Percentiles rank a stretch among this genome's conserved stretches.
Evolutionary conservation across 371 early-diverging fungal genomes (phyloP).

Genomic region (Mucor racemosus): DNA sequence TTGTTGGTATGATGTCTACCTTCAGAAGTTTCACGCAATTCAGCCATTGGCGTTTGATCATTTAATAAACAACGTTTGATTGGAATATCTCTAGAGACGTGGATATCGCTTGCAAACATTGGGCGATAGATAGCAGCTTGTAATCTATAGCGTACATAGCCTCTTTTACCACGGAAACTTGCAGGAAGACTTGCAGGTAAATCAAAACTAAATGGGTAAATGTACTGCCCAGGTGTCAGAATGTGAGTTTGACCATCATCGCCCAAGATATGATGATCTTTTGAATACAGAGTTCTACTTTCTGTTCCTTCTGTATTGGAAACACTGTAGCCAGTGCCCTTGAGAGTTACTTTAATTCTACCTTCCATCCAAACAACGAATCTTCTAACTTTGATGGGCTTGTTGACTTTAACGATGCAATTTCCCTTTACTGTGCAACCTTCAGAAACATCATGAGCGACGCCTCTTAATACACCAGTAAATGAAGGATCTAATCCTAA

Average conservation of each 20-base stretch:
- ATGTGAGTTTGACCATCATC: constrained; percentile 35
- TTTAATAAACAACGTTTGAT: constrained; percentile 47
- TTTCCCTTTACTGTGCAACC: constrained; percentile 49
- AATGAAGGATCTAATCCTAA: constrained; percentile 47
- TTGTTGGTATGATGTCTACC: constrained; percentile 39
- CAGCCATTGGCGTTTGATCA: constrained; percentile 27
- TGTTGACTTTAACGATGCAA: constrained; percentile 37
- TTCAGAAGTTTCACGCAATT: constrained; percentile 32
- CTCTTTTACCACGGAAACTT: constrained; percentile 49
- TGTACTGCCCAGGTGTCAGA: constrained; percentile 44
- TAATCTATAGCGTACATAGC: constrained; percentile 48
- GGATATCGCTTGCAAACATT: constrained; percentile 44
- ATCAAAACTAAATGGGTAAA: constrained; percentile 46
- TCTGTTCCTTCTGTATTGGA: constrained; percentile 41
- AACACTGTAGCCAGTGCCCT: constrained; percentile 29
- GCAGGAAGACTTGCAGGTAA: constrained; percentile 49
- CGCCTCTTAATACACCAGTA: constrained; percentile 49
- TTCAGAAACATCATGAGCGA: constrained; percentile 52
- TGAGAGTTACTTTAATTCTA: constrained; percentile 45
- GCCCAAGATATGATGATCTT: constrained; percentile 39
- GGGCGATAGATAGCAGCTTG: constrained; percentile 44
- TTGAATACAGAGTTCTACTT: constrained; percentile 39
- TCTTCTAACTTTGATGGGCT: constrained; percentile 48
- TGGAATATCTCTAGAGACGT: constrained; percentile 35
- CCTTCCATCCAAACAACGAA: constrained; percentile 51